Evolutionary conservation across 345 rosid species (phyloP), one percentile per base, ranked within the genome.

Genomic region (Pugionium cornutum): DNA sequence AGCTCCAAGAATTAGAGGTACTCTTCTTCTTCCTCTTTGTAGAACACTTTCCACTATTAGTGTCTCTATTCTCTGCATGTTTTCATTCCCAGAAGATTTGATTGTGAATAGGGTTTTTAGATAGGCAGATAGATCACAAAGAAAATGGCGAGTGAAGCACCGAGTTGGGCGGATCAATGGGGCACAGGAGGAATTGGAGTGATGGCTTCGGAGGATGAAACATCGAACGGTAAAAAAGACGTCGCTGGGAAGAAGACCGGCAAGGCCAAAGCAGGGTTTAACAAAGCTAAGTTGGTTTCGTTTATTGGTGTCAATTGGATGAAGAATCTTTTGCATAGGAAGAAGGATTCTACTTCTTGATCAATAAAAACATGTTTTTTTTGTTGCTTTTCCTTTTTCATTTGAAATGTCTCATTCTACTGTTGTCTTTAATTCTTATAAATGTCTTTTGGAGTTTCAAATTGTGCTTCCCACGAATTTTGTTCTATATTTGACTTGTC

Each of bases 121-220:
- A 11, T 58, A 31, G 67, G 43, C 8, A 31, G 2, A 10, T 30
- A 31, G 2, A 10, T 30, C 36, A 36, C 37, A 10, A 9, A 34
- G 3, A 49, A 41, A 58, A 86, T 89, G 98, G 89, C 80, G 7
- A 80, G 80, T 53, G 95, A 84, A 43, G 89, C 91, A 44, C 90
- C 89, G 2, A 89, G 92, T 81, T 92, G 92, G 97, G 95, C 96
- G 6, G 97, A 88, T 76, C 96, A 94, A 65, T 86, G 95, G 97
- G 99, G 97, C 4, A 82, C 82, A 4, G 97, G 97, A 54, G 97
- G 97, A 6, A 64, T 79, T 68, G 81, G 68, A 18, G 79, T 83
- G 34, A 82, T 83, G 74, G 75, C 69, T 4, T 69, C 71, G 4
- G 80, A 80, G 9, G 86, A 81, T 0, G 83, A 80, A n/a, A 65